Conservation (phyloP, 2,329 filamentous ascomycete genomes). For the Verticillium tricorpus region DNA sequence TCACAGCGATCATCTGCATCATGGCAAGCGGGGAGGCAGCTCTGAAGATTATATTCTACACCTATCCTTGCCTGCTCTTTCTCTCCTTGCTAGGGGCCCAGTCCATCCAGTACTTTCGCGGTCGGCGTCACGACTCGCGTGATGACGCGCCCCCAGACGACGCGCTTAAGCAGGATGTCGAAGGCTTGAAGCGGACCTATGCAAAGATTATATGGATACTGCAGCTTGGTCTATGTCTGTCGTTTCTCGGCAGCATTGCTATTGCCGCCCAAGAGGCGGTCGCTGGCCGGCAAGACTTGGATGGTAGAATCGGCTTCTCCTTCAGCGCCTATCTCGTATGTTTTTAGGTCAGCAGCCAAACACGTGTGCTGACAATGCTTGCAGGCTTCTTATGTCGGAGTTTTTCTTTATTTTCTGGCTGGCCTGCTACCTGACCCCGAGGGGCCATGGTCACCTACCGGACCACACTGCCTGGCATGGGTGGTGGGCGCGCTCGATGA, state of each 20-base stretch:
- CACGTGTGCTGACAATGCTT: slow-evolving; percentile 2
- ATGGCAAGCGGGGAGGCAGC: slow-evolving; percentile 30
- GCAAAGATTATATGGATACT: slow-evolving; percentile 28
- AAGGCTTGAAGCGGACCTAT: slow-evolving; percentile 23
- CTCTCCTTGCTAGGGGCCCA: slow-evolving; percentile 29
- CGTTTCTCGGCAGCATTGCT: slow-evolving; percentile 29
- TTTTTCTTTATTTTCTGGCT: slow-evolving; percentile 35
- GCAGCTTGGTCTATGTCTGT: slow-evolving; percentile 25
- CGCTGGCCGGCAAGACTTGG: slow-evolving; percentile 16
- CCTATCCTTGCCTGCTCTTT: slow-evolving; percentile 35
- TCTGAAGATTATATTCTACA: slow-evolving; percentile 33
- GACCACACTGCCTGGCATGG: slow-evolving; percentile 33
- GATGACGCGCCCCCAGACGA: slow-evolving; percentile 15
- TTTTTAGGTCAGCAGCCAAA: neutral
- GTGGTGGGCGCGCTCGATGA: slow-evolving; percentile 28
- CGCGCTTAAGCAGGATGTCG: slow-evolving; percentile 22
- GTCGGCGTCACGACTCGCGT: slow-evolving; percentile 21
- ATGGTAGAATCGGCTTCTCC: slow-evolving; percentile 25
- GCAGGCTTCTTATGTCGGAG: slow-evolving; percentile 33
- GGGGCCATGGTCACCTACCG: slow-evolving; percentile 35
- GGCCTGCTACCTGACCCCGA: slow-evolving; percentile 38
- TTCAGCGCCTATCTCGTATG: slow-evolving; percentile 35
- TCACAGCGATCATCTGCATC: neutral
- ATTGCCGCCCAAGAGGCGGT: slow-evolving; percentile 27
- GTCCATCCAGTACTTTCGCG: slow-evolving; percentile 29